phyloP scores from a whole-genome alignment of 1,139 yeast species.

The Waltiozyma solani region DNA sequence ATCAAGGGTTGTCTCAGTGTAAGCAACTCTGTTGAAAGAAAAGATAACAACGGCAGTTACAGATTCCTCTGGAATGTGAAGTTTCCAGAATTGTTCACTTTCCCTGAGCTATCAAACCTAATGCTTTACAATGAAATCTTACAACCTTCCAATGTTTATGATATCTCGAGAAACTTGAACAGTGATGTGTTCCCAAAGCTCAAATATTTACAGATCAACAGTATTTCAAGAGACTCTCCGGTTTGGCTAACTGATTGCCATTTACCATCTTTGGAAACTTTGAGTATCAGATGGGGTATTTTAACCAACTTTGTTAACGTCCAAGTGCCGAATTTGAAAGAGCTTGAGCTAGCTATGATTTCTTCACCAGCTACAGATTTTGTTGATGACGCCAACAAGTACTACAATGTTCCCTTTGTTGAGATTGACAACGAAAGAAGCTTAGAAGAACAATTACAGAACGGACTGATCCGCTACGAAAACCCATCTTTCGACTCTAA shows the following conservation, averaged over 20 bases:
- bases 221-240: not conserved
- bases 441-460: not conserved
- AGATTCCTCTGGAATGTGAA: not conserved
- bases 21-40: not conserved
- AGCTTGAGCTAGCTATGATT: not conserved
- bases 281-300: not conserved
- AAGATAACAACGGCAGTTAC: not conserved
- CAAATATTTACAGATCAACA: not conserved
- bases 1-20: not conserved
- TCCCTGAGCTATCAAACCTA: not conserved
- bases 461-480: not conserved
- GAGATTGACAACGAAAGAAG: not conserved
- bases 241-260: not conserved
- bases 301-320: not conserved
- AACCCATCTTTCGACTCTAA: not conserved
- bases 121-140: not conserved
- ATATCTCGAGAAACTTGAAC: not conserved
- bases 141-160: not conserved
- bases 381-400: not conserved
- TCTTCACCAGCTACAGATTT: not conserved
- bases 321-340: not conserved
- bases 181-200: not conserved
- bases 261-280: not conserved
- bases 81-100: not conserved
- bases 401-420: not conserved